Conservation (phyloP, 2,329 filamentous ascomycete genomes). For the Paramyrothecium roridum region DNA sequence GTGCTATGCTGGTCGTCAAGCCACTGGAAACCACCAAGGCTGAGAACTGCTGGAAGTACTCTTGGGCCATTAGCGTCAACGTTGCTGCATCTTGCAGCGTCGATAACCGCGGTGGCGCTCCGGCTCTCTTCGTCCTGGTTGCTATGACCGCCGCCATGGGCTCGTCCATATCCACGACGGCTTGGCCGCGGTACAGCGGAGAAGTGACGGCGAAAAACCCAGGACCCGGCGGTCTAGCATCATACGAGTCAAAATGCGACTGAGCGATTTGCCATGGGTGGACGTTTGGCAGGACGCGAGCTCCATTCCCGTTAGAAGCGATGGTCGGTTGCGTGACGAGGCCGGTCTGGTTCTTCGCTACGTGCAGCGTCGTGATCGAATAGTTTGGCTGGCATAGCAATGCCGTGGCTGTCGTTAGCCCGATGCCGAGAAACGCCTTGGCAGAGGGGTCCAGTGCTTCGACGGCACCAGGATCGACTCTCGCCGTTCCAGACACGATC, state of each 20-base stretch:
- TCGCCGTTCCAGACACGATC: slow-evolving; percentile 12
- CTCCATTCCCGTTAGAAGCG: slow-evolving; percentile 1
- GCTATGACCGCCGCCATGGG: slow-evolving; percentile 29
- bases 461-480: slow-evolving; percentile 12
- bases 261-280: slow-evolving; percentile 14
- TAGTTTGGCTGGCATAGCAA: slow-evolving; percentile 19
- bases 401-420: slow-evolving; percentile 6
- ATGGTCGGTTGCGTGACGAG: slow-evolving; percentile 8
- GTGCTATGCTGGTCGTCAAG: slow-evolving; percentile 19
- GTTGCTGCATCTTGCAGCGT: slow-evolving; percentile 17
- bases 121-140: slow-evolving; percentile 16
- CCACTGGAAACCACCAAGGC: slow-evolving; percentile 27
- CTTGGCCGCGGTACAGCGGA: slow-evolving; percentile 15
- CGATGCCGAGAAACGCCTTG: slow-evolving; percentile 5
- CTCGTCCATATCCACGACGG: slow-evolving; percentile 25
- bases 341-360: slow-evolving; percentile 12
- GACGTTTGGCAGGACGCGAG: slow-evolving; percentile 13
- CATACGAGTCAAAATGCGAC: slow-evolving; percentile 15
- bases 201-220: slow-evolving; percentile 4
- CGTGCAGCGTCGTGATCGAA: slow-evolving; percentile 9
- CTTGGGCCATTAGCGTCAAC: slow-evolving; percentile 19
- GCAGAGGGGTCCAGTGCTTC: slow-evolving; percentile 5
- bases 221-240: neutral
- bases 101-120: slow-evolving; percentile 12
- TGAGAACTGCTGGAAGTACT: slow-evolving; percentile 30